These are phyloP conservation scores for Dichomitus squalens DNA, from an alignment of 1,284 basidiomycete species.

Conservation along the genomic window DNA sequence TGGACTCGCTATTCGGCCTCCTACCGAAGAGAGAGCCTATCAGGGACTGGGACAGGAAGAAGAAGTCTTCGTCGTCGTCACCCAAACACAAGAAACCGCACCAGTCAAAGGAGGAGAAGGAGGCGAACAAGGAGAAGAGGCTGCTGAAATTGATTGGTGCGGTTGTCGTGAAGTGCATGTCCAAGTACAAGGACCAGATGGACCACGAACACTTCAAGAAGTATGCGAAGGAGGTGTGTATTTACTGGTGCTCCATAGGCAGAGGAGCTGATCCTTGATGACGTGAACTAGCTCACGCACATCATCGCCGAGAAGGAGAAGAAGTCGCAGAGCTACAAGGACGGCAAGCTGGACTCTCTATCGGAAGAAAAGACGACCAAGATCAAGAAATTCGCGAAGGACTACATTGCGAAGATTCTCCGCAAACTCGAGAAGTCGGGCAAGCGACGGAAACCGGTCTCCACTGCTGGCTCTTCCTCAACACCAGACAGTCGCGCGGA, in stretches of 20 bases:
- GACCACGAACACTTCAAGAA: slow-evolving; percentile 91
- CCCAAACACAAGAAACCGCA: slow-evolving; percentile 42
- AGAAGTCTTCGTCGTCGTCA: slow-evolving; percentile 26
- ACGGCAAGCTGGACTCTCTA: slow-evolving; percentile 71
- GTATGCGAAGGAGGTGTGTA: slow-evolving; percentile 86
- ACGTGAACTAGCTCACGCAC: slow-evolving; percentile 63
- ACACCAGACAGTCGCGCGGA: slow-evolving; percentile 16
- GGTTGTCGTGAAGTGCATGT: slow-evolving; percentile 91
- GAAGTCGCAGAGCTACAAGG: slow-evolving; percentile 78
- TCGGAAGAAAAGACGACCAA: slow-evolving; percentile 87
- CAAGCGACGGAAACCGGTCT: slow-evolving; percentile 20
- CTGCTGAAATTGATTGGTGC: slow-evolving; percentile 85
- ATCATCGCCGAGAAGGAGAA: slow-evolving; percentile 92
- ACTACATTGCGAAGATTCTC: slow-evolving; percentile 76
- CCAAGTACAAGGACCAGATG: slow-evolving; percentile 82
- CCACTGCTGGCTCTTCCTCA: slow-evolving; percentile 20
- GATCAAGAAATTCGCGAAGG: slow-evolving; percentile 93
- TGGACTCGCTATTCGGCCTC: not conserved
- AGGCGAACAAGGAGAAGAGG: slow-evolving; percentile 79
- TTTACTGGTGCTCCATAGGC: not conserved
- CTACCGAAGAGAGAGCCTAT: not conserved
- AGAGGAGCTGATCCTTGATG: not conserved
- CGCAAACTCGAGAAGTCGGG: slow-evolving; percentile 58
- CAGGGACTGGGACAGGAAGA: slow-evolving; percentile 36
- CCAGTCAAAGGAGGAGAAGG: slow-evolving; percentile 56